A percentile compares a stretch with the other conserved stretches of the same genome.
phyloP scores from a whole-genome alignment of 169 alveolate species.

The Eimeria sp. region DNA sequence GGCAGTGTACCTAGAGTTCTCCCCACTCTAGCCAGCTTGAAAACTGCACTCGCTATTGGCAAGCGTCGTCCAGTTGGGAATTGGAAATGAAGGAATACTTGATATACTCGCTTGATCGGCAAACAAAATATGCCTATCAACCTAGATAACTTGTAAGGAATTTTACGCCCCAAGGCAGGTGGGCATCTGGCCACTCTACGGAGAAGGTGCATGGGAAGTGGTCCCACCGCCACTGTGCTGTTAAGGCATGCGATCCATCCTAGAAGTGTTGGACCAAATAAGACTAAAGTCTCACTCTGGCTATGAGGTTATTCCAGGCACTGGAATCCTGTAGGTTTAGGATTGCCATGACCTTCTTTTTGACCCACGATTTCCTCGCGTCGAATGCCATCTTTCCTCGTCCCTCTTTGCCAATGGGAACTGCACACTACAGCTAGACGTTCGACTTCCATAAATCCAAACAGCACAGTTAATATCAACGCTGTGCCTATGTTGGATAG shows the following conservation, averaged over 20 bases:
- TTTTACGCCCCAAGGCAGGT: not conserved
- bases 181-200: not conserved
- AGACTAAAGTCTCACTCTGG: conserved; percentile 48
- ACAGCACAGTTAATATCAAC: not conserved
- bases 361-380: conserved; percentile 77
- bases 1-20: no score
- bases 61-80: not conserved
- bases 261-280: not conserved
- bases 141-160: not conserved
- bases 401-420: not conserved
- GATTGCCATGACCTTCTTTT: conserved; percentile 75
- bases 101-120: no score
- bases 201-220: not conserved
- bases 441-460: not conserved
- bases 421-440: not conserved
- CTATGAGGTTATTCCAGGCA: conserved; percentile 65
- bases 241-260: not conserved
- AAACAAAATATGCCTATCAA: not conserved
- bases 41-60: not conserved
- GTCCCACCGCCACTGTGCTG: not conserved
- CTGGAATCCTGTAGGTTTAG: conserved; percentile 7
- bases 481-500: not conserved
- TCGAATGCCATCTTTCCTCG: conserved; percentile 76
- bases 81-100: not conserved
- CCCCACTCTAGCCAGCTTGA: not conserved